phyloP scores from a whole-genome alignment of 2,329 filamentous ascomycete genomes.

The Fusarium illudens region DNA sequence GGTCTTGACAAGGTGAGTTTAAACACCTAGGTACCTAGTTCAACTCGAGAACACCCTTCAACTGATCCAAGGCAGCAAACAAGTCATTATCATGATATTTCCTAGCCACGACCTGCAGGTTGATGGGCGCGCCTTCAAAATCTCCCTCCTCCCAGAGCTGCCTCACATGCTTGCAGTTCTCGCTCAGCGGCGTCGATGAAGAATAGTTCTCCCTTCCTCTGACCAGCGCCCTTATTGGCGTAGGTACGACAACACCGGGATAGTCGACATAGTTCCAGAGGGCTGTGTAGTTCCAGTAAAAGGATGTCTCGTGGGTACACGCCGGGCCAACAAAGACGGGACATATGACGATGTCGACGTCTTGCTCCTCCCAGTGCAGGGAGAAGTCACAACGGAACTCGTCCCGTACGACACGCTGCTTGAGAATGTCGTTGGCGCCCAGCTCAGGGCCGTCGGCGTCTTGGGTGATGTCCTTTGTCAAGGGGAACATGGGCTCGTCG shows the following conservation, averaged over 20 bases:
- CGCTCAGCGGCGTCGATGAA: neutral
- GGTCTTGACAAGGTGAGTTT: neutral
- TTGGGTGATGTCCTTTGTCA: conserved; percentile 40
- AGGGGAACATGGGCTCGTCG: conserved; percentile 41
- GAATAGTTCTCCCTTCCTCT: neutral
- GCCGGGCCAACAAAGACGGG: conserved; percentile 42
- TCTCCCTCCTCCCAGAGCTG: conserved; percentile 45
- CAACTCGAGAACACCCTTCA: neutral
- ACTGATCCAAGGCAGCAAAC: neutral
- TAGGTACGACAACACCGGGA: conserved; percentile 47
- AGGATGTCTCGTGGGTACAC: conserved; percentile 46
- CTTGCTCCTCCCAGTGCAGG: conserved; percentile 45
- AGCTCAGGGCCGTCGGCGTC: conserved; percentile 23
- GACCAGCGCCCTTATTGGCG: conserved; percentile 35
- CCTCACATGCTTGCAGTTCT: conserved; percentile 34
- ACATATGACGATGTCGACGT: conserved; percentile 47
- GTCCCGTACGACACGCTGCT: conserved; percentile 40
- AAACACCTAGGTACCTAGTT: no score
- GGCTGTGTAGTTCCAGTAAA: conserved; percentile 49
- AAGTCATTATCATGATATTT: conserved; percentile 45
- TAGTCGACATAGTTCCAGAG: conserved; percentile 50
- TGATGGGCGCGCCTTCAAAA: conserved; percentile 48
- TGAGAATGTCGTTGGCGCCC: conserved; percentile 31
- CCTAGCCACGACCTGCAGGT: conserved; percentile 47
- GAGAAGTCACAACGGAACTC: conserved; percentile 45